These are phyloP conservation scores for Ceratocystis lukuohia DNA, from an alignment of 2,329 filamentous ascomycete genomes.

Conservation along the genomic window DNA sequence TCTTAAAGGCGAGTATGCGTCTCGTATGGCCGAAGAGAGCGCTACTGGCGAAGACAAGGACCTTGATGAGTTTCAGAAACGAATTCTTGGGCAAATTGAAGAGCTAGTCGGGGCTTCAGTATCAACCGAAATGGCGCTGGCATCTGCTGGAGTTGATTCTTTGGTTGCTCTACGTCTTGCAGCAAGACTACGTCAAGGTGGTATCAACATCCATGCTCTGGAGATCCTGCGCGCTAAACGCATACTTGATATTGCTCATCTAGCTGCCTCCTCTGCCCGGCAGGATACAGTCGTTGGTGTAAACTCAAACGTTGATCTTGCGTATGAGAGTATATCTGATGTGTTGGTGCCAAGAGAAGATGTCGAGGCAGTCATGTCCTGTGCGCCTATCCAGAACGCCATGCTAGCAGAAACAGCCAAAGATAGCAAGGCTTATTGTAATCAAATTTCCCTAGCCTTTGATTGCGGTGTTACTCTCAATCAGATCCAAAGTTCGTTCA, in stretches of 20 bases:
- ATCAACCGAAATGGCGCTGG: slow-evolving; percentile 32
- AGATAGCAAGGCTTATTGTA: slow-evolving; percentile 55
- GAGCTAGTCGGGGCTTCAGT: slow-evolving; percentile 30
- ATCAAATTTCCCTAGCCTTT: slow-evolving; percentile 57
- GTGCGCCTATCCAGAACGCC: slow-evolving; percentile 60
- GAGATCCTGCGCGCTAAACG: slow-evolving; percentile 32
- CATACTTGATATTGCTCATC: neutral
- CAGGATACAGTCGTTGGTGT: too few species aligned
- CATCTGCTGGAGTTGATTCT: slow-evolving; percentile 51
- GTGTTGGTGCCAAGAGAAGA: slow-evolving; percentile 7
- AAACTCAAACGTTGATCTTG: neutral
- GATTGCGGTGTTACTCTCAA: slow-evolving; percentile 26
- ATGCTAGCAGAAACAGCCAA: slow-evolving; percentile 65
- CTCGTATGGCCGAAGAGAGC: slow-evolving; percentile 12
- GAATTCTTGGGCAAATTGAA: neutral
- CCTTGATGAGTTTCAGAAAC: neutral
- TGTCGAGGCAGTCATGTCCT: slow-evolving; percentile 39
- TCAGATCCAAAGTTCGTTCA: slow-evolving; percentile 37
- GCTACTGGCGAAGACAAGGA: neutral
- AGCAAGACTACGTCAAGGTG: slow-evolving; percentile 45
- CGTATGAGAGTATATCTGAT: neutral
- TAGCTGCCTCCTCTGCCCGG: neutral
- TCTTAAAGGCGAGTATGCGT: slow-evolving; percentile 40
- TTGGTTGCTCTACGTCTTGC: slow-evolving; percentile 38
- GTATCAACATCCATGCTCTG: slow-evolving; percentile 42